Evolutionary conservation across 148 eudicot genomes (phyloP), one percentile per base, ranked within the genome.

Genomic region (Heliamphora exappendiculata): DNA sequence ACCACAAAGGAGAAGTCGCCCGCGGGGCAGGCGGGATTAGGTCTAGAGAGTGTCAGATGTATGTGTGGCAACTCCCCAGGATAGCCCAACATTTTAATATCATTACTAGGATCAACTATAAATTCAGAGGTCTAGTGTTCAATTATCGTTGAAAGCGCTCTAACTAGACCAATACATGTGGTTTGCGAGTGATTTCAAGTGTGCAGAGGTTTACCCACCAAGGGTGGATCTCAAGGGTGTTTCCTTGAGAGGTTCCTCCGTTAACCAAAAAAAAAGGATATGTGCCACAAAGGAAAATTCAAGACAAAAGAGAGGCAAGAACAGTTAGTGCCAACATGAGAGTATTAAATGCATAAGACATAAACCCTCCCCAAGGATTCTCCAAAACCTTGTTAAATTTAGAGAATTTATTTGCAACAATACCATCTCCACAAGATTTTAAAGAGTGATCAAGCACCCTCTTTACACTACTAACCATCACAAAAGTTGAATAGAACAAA

Each of bases 371-470:
- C 11, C 16, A 7, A 39, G 70, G 49, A 37, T 67, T 3, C 14
- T 33, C 49, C 47, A 34, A 20, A 6, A 16, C 66, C 20, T 42
- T 58, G 24, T 19, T 5, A 58, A 39, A 37, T 6, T 11, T 14
- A 20, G 11, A 51, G 6, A 49, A 70, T 7, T 28, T 60, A 28
- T 62, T 64, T 3, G 47, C 47, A 63, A 63, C 13, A 51, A 55
- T 4, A 37, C 49, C 49, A n/a, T 2, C 19, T 2, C n/a, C 4
- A 51, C 75, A 54, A 37, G 22, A 22, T 54, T 16, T n/a, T 12
- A 57, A 37, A 12, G 33, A 73, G 53, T 28, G 77, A 74, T 41
- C 17, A 28, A 74, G 55, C 41, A 44, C 24, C 44, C 41, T 67
- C 33, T 22, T 22, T 17, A 29, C 31, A 44, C 26, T n/a, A 36